Base-by-base conservation (phyloP, 2,329 filamentous ascomycete genomes). In the Aphanoascus verrucosus region DNA sequence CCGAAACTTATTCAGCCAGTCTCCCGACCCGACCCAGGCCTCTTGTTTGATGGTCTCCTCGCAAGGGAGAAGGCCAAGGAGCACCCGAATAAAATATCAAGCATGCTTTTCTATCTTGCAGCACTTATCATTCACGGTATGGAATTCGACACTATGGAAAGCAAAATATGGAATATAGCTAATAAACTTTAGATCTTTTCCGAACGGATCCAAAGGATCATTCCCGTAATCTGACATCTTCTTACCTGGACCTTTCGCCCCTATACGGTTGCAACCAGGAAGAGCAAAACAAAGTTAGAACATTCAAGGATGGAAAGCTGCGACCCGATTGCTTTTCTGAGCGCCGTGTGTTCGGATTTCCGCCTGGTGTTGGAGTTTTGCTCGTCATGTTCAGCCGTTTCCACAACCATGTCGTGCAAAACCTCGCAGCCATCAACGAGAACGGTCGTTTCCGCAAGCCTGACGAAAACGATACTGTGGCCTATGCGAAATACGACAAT, bases 71-170 rank as follows among this genome's bases (percentile, higher is more conserved):
- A 49, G 28, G 57, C 63, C 38, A 65, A 62, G 34, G 62, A 69
- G 32, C 72, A 75, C 52, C 64, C 67, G 3, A 71, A 69, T 28
- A 72, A 70, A 4, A 60, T 78, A 48, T 77, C 74, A 0, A 70
- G 66, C 31, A 69, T 74, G 61, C 61, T 77, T 4, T 73, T 77
- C 53, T 77, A 76, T 43, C 69, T 75, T 9, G 76, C 75, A 0
- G 73, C 73, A 2, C 73, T 78, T 46, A 76, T 78, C 52, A 77
- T 76, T 17, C 76, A 78, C 55, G 76, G 64, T 65, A 56, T 47
- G 59, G n/a, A 9, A 32, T 28, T 37, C 15, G 14, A 17, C 15
- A 8, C 12, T 11, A 12, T 15, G 2, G 7, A 12, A 17, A 8
- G 12, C 2, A 2, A 2, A 15, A 19, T 43, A 35, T 35, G 2